A percentile compares a stretch with the other conserved stretches of the same genome.
phyloP scores from a whole-genome alignment of 2,329 filamentous ascomycete genomes.

The Pseudopithomyces maydicus region DNA sequence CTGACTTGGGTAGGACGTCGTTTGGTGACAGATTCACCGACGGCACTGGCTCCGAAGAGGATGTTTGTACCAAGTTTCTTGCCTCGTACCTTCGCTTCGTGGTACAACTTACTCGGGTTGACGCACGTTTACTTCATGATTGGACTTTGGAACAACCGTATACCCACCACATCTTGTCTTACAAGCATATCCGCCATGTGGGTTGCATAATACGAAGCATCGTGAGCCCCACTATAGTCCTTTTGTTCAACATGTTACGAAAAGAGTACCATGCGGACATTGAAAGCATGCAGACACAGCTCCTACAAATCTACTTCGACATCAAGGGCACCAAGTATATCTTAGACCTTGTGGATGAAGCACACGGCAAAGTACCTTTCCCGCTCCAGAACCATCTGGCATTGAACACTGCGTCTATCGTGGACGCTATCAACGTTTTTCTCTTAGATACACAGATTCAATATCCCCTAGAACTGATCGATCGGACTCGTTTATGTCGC shows the following conservation, averaged over 20 bases:
- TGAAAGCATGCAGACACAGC: conserved; percentile 19
- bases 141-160: conserved; percentile 21
- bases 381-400: conserved; percentile 24
- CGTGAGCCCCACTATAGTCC: conserved; percentile 17
- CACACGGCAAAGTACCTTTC: conserved; percentile 24
- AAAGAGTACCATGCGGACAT: conserved; percentile 34
- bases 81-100: conserved; percentile 34
- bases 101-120: conserved; percentile 31
- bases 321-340: conserved; percentile 33
- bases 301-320: conserved; percentile 31
- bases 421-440: conserved; percentile 20
- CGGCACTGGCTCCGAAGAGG: conserved; percentile 25
- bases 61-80: conserved; percentile 34
- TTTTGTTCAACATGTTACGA: conserved; percentile 31
- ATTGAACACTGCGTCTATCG: conserved; percentile 18
- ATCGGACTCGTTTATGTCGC: conserved; percentile 25
- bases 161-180: conserved; percentile 25
- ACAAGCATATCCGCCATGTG: conserved; percentile 36
- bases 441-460: not conserved
- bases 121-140: conserved; percentile 27
- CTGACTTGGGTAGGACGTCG: conserved; percentile 27
- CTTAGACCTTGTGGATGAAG: conserved; percentile 24
- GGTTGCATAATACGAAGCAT: conserved; percentile 24
- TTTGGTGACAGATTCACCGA: conserved; percentile 35
- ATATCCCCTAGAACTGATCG: conserved; percentile 8